Percentiles rank a stretch among this genome's conserved stretches.
Conservation (phyloP, 495 filamentous ascomycete genomes). For the Tetracladium setigerum region DNA sequence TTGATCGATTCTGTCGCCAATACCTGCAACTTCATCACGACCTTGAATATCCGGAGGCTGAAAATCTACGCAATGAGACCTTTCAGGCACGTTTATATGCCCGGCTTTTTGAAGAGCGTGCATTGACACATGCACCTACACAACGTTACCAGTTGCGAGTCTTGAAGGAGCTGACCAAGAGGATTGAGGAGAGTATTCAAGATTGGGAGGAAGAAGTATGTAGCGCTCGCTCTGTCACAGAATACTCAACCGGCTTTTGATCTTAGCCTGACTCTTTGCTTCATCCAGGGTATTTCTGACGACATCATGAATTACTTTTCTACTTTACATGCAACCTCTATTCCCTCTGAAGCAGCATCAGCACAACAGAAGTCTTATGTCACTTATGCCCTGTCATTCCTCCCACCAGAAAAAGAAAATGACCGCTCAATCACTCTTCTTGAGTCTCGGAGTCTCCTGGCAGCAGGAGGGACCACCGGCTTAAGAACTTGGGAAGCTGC, state of each 20-base stretch:
- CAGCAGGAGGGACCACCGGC: slow-evolving; percentile 72
- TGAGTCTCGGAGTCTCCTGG: slow-evolving; percentile 69
- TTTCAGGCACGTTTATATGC: slow-evolving; percentile 58
- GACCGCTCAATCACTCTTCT: slow-evolving; percentile 43
- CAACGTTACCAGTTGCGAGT: slow-evolving; percentile 60
- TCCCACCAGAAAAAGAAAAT: slow-evolving; percentile 11
- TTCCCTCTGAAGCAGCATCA: slow-evolving; percentile 50
- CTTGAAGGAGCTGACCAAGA: slow-evolving; percentile 58
- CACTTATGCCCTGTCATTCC: slow-evolving; percentile 52
- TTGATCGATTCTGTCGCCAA: slow-evolving; percentile 47
- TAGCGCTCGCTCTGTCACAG: slow-evolving; percentile 3
- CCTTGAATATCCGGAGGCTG: slow-evolving; percentile 46
- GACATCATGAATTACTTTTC: slow-evolving; percentile 57
- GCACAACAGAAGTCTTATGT: slow-evolving; percentile 73
- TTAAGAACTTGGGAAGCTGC: slow-evolving; percentile 91
- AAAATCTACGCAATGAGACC: slow-evolving; percentile 40
- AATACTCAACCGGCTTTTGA: not conserved
- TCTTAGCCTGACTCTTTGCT: slow-evolving; percentile 16
- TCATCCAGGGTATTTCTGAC: slow-evolving; percentile 64
- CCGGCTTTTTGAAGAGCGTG: slow-evolving; percentile 52
- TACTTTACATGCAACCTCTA: slow-evolving; percentile 45
- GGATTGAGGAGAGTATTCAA: slow-evolving; percentile 58
- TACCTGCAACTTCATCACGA: slow-evolving; percentile 57
- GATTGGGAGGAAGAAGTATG: slow-evolving; percentile 84
- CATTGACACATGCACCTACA: slow-evolving; percentile 46